Evolutionary conservation across 805 yeast genomes (phyloP), one percentile per base, ranked within the genome.

Genomic region (Candida sakaeoensis): DNA sequence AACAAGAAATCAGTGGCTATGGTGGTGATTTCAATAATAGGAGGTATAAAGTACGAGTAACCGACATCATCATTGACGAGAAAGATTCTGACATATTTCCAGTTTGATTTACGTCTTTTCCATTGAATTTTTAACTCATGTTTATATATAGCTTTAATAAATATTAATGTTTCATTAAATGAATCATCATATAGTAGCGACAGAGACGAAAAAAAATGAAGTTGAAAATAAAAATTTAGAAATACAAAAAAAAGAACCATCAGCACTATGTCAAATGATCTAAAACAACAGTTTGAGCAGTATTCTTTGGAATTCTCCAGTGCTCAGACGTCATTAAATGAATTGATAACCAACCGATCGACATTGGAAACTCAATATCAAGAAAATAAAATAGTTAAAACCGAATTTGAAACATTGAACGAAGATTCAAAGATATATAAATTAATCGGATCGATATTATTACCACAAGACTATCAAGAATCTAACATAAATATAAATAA

Each of bases 311-410:
- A 62, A 44, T 73, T 65, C 70, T 71, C 60, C 49, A 53, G 63
- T 29, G 59, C 68, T 8, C 84, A 79, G 50, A 60, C 60, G 36
- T 60, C 63, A 17, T 58, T 79, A 34, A 65, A 69, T 34, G 83
- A 78, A 37, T 66, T 79, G 31, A 72, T 89, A 26, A 67, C 77
- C 4, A 79, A 88, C 9, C 80, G 98, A 54, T 95, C 91, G 49
- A 78, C 82, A 55, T 74, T 93, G 33, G 99, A 93, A 57, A 86
- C 97, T 1, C 99, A 93, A 63, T 77, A 71, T 51, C 99, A 93
- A 61, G 99, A 93, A 60, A 90, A 90, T 60, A 80, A 80, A 52
- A 90, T 93, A 36, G 99, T 93, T 12, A 72, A 80, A 48, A 81
- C 77, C 42, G 99, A 93, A 62, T 85, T 93, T 52, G 77, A 74